Percentiles rank a stretch among this genome's conserved stretches.
Evolutionary conservation across 2,329 filamentous ascomycete species (phyloP).

Genomic region (Talaromyces sp.): DNA sequence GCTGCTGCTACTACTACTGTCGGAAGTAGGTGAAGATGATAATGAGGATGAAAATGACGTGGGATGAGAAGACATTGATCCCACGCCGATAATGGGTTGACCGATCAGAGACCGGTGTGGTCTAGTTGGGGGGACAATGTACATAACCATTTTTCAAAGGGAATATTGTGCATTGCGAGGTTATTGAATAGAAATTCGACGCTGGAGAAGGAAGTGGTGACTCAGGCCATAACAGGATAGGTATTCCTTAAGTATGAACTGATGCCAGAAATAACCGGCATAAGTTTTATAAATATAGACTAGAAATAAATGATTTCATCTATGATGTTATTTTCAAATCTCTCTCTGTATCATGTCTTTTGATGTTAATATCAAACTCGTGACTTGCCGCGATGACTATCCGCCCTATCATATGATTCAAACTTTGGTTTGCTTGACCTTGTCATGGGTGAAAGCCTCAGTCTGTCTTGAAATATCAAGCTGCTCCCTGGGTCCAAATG

Average conservation of each 20-base stretch:
- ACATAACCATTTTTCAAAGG: slow-evolving; percentile 10
- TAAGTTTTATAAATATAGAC: background rate
- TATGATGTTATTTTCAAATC: too few species aligned
- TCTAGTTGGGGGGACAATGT: slow-evolving; percentile 8
- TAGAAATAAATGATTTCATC: too few species aligned
- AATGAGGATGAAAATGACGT: background rate
- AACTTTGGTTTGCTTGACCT: background rate
- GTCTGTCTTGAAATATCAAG: background rate
- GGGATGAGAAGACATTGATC: background rate
- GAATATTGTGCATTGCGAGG: background rate
- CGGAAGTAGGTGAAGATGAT: slow-evolving; percentile 5
- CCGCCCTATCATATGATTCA: slow-evolving; percentile 7
- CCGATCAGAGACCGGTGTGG: slow-evolving; percentile 12
- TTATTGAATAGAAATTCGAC: background rate
- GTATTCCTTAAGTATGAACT: slow-evolving; percentile 7
- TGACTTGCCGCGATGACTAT: slow-evolving; percentile 6
- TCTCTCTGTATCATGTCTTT: background rate
- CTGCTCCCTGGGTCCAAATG: too few species aligned
- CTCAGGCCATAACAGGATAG: background rate
- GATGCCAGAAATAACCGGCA: slow-evolving; percentile 1
- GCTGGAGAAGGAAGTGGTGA: background rate
- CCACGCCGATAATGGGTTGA: slow-evolving; percentile 9
- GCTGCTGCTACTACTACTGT: slow-evolving; percentile 1
- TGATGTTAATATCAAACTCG: slow-evolving; percentile 3
- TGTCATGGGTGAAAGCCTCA: background rate